A percentile compares a stretch with the other conserved stretches of the same genome.
Evolutionary conservation across 441 rosid genomes (phyloP).

Genomic region (Isatis lusitanica): DNA sequence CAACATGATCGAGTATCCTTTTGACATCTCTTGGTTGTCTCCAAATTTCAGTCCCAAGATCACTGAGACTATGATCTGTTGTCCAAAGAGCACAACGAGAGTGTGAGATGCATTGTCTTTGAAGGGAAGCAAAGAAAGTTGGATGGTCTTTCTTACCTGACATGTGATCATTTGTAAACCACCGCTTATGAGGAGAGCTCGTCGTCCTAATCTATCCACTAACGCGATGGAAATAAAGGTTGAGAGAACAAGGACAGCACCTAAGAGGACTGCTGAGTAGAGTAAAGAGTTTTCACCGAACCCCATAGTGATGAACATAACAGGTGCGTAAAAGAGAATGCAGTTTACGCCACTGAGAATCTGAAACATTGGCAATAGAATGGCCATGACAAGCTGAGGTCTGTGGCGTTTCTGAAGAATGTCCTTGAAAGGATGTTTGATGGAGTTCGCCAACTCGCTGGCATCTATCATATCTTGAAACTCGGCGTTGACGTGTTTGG

Average conservation of each 20-base stretch:
- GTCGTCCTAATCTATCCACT: conserved; percentile 66
- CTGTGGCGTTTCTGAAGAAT: conserved; percentile 63
- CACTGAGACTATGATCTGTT: conserved; percentile 51
- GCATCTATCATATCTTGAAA: conserved; percentile 76
- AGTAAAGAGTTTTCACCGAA: conserved; percentile 60
- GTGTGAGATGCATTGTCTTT: not conserved
- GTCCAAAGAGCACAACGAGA: not conserved
- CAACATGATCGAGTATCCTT: conserved; percentile 56
- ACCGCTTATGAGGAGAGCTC: conserved; percentile 66
- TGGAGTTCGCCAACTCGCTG: conserved; percentile 64
- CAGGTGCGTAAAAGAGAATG: conserved; percentile 79
- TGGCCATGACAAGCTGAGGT: conserved; percentile 77
- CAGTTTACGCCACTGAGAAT: conserved; percentile 81
- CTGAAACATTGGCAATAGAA: conserved; percentile 74
- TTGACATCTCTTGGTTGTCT: conserved; percentile 54
- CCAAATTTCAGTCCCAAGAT: conserved; percentile 70
- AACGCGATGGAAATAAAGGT: conserved; percentile 67
- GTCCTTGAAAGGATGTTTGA: conserved; percentile 72
- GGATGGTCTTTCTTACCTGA: conserved; percentile 31
- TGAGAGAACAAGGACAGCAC: conserved; percentile 71
- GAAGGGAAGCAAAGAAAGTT: not conserved
- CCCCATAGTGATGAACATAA: conserved; percentile 73
- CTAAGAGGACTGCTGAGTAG: conserved; percentile 70
- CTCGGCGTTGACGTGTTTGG: conserved; percentile 59
- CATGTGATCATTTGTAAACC: conserved; percentile 75